Conservation (phyloP, 495 filamentous ascomycete species). For the Lasiosphaeria ovina region DNA sequence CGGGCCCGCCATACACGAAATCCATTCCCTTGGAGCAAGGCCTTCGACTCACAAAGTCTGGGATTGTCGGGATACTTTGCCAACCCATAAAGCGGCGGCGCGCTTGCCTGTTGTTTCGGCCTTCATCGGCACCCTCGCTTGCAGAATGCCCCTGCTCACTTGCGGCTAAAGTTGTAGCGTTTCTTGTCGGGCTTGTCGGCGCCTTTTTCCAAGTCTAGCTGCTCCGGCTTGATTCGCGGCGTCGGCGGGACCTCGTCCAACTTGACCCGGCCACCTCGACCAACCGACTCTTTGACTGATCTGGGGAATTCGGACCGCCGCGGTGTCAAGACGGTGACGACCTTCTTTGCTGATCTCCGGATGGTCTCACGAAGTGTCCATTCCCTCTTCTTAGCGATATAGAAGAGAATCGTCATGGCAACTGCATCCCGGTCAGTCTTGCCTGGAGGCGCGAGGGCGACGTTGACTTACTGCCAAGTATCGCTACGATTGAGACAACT, state of each 20-base stretch:
- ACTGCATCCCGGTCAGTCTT: constrained; percentile 33
- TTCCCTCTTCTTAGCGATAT: constrained; percentile 55
- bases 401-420: constrained; percentile 49
- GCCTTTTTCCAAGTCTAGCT: constrained; percentile 52
- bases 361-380: constrained; percentile 55
- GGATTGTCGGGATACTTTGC: no score
- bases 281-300: constrained; percentile 44
- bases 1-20: not conserved
- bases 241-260: constrained; percentile 54
- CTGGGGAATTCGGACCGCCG: constrained; percentile 53
- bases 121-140: not conserved
- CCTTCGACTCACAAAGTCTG: not conserved
- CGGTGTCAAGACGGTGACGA: constrained; percentile 53
- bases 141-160: constrained; percentile 14
- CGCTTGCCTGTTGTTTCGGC: not conserved
- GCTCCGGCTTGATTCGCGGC: constrained; percentile 40
- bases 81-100: no score
- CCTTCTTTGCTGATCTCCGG: constrained; percentile 51
- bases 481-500: constrained; percentile 54
- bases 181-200: constrained; percentile 29
- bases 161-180: constrained; percentile 34
- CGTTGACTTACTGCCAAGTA: constrained; percentile 53
- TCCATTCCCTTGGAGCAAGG: not conserved
- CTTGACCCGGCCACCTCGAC: constrained; percentile 31
- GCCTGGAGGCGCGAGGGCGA: not conserved